Percentiles rank a stretch among this genome's conserved stretches.
phyloP scores from a whole-genome alignment of 768 basidiomycete species.

The Hygrocybe coccinea region DNA sequence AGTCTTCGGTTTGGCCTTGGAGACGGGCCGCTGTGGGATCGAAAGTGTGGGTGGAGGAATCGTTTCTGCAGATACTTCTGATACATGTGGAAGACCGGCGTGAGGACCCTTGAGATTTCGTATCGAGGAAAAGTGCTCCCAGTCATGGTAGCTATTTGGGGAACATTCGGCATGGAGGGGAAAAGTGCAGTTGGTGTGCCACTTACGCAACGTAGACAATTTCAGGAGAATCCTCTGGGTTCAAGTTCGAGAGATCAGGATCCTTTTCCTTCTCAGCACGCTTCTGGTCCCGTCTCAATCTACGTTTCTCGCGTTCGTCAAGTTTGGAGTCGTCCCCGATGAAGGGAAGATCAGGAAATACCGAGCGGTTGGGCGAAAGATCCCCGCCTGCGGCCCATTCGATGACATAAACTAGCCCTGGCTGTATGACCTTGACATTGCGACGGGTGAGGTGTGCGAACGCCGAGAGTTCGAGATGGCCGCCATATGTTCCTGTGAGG shows the following conservation, averaged over 20 bases:
- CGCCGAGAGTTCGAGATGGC: constrained; percentile 89
- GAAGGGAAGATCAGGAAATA: not conserved
- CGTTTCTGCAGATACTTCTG: constrained; percentile 41
- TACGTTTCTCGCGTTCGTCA: constrained; percentile 43
- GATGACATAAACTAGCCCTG: constrained; percentile 86
- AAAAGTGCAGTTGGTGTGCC: constrained; percentile 10
- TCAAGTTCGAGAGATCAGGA: not conserved
- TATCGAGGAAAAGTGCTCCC: constrained; percentile 94
- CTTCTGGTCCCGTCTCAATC: constrained; percentile 37
- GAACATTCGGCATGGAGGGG: not conserved
- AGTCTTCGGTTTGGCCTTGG: constrained; percentile 31
- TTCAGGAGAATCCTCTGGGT: constrained; percentile 16
- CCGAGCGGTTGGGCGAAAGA: constrained; percentile 15
- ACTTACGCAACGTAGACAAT: constrained; percentile 85
- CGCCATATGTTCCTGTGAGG: constrained; percentile 72
- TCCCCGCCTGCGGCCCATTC: constrained; percentile 68
- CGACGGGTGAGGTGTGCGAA: constrained; percentile 76
- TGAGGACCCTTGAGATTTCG: constrained; percentile 84
- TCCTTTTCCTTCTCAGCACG: constrained; percentile 16
- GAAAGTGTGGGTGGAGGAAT: constrained; percentile 26
- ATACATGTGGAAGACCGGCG: constrained; percentile 61
- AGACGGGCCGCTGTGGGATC: constrained; percentile 13
- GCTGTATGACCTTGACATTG: constrained; percentile 89
- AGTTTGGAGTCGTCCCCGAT: constrained; percentile 21
- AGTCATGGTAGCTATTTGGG: constrained; percentile 71